phyloP scores from a whole-genome alignment of 2,329 filamentous ascomycete species.

The Exophiala aquamarina region DNA sequence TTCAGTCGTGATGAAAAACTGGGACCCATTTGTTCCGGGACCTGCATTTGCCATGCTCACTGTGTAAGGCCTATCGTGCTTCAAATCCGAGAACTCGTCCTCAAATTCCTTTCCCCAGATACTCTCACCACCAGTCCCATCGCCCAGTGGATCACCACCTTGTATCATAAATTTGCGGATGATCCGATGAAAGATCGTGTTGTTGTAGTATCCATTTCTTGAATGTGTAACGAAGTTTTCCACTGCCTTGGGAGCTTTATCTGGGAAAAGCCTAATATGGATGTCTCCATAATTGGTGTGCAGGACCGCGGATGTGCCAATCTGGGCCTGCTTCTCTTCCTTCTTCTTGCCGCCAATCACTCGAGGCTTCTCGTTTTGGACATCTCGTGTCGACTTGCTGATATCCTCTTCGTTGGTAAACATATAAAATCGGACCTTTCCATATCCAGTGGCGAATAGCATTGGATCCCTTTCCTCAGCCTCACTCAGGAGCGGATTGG shows the following conservation, averaged over 20 bases:
- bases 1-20: constrained; percentile 94
- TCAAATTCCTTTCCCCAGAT: constrained; percentile 93
- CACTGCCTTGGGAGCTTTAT: constrained; percentile 88
- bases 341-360: constrained; percentile 54
- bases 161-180: constrained; percentile 99
- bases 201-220: constrained; percentile 91
- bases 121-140: constrained; percentile 85
- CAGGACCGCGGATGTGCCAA: constrained; percentile 75
- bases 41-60: constrained; percentile 98
- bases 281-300: constrained; percentile 96
- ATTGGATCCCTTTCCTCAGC: constrained; percentile 90
- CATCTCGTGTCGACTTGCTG: constrained; percentile 79
- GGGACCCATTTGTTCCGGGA: constrained; percentile 89
- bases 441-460: constrained; percentile 76
- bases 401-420: constrained; percentile 89
- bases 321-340: constrained; percentile 64
- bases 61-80: constrained; percentile 94
- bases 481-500: constrained; percentile 88
- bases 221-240: constrained; percentile 97
- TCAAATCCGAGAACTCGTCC: constrained; percentile 88
- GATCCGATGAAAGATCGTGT: constrained; percentile 93
- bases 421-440: constrained; percentile 94
- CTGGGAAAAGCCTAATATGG: constrained; percentile 86
- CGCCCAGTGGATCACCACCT: constrained; percentile 78
- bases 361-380: constrained; percentile 91